Evolutionary conservation across 768 basidiomycete species (phyloP).

Genomic region (Leccinum broughii): DNA sequence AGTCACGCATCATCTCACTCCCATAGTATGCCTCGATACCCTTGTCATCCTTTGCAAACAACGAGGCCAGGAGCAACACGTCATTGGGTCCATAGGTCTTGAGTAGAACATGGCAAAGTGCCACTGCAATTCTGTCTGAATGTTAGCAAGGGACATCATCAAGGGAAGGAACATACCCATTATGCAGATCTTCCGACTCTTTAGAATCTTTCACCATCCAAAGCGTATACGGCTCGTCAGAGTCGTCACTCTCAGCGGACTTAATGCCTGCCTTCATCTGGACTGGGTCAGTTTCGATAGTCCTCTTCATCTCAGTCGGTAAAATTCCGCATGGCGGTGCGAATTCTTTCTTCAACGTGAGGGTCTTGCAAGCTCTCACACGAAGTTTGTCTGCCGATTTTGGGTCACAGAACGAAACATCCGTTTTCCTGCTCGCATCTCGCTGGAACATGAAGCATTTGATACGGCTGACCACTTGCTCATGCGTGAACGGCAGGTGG

Average conservation of each 20-base stretch:
- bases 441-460: conserved; percentile 14
- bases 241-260: not conserved
- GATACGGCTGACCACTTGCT: conserved; percentile 7
- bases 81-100: conserved; percentile 14
- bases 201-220: conserved; percentile 3
- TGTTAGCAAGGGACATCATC: not conserved
- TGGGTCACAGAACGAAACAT: conserved; percentile 1
- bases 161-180: conserved; percentile 9
- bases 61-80: conserved; percentile 14
- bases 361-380: conserved; percentile 3
- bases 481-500: not conserved
- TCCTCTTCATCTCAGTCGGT: not conserved
- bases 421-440: conserved; percentile 4
- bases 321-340: conserved; percentile 8
- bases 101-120: conserved; percentile 13
- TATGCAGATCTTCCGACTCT: not conserved
- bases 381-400: not conserved
- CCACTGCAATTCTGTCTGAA: conserved; percentile 10
- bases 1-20: not conserved
- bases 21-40: conserved; percentile 1
- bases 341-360: conserved; percentile 13
- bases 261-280: conserved; percentile 9
- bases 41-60: conserved; percentile 6
- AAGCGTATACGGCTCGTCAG: conserved; percentile 1
- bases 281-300: not conserved